Evolutionary conservation across 768 basidiomycete genomes (phyloP), one percentile per base, ranked within the genome.

Genomic region (Tremella yokohamensis): DNA sequence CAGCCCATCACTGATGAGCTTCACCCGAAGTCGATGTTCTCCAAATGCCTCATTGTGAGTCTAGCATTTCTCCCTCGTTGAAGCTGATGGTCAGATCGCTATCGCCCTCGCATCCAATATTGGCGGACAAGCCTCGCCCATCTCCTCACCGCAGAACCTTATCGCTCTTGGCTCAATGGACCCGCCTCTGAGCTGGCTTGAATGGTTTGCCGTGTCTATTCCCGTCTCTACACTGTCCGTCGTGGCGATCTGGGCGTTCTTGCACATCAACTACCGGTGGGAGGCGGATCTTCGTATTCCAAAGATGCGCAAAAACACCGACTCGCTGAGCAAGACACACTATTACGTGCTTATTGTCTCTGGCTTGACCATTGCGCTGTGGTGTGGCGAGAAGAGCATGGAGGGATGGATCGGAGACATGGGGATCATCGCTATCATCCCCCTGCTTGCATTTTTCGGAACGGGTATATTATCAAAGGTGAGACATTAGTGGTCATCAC

Each of bases 61-160:
- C 13, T n/a, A 3, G 13, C 45, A 22, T 20, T 24, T 2, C 7
- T 7, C 29, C 22, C 15, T 47, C 9, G 40, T 34, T n/a, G 48
- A 29, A 25, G 18, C 38, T 25, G 12, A 44, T 19, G 13, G 12
- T 18, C 61, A 96, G 91, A 83, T 99, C 53, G 93, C 88, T 8
- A 98, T 99, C 64, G 94, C 96, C 0, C 83, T 99, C n/a, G 92
- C 94, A 0, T 91, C 93, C 18, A 99, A 98, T 72, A 92, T 98
- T 58, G 96, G 96, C 12, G 96, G 96, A 0, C 93, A 97, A 77
- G 89, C 87, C 50, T 97, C 93, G 0, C 94, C 93, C 1, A 98
- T 98, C 58, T 97, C 94, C 1, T 97, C 93, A 0, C 94, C 94
- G 1, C 94, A 99, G 77, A 99, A 98, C 74, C 83, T 98, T 25